Base-by-base conservation (phyloP, 2,329 filamentous ascomycete species). In the Rutstroemia sydowiana region DNA sequence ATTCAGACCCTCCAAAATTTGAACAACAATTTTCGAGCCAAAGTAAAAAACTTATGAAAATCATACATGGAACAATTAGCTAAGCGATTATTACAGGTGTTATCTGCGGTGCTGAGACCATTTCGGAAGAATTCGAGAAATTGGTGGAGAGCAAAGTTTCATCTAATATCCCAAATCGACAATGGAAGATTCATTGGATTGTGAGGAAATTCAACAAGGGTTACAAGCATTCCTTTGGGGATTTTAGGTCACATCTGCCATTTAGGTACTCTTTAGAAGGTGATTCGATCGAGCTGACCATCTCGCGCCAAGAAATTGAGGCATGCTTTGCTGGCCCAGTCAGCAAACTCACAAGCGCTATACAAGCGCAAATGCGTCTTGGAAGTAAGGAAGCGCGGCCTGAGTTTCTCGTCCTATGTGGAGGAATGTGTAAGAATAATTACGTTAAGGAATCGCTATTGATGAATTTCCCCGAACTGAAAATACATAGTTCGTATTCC, bases 61-160 rank as follows among this genome's bases (percentile, higher is more conserved):
- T 34, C 13, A 13, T n/a, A 34, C 13, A 13, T n/a, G 13, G 13
- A 13, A n/a, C 9, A 3, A 11, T 13, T n/a, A 10, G 28, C 13
- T 18, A 44, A 46, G 20, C 10, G 23, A 26, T 36, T 20, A 41
- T 36, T 34, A 4, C 20, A 48, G 45, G 45, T 40, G 28, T 48
- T 5, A 48, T 48, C 10, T 48, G 45, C 20, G 45, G 45, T 20
- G 32, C 45, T 20, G 45, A 48, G 26, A 48, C 45, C 5, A 48
- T 48, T 30, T 48, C 45, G 10, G 32, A 48, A 8, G n/a, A 40
- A 2, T 40, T 48, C 23, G 18, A 14, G 18, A 16, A 26, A 16
- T 30, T 48, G n/a, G 21, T 30, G 9, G 20, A 40, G 20, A 9
- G 5, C 5, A 40, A 39, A 18, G 16, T 41, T n/a, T 20, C 30